Evolutionary conservation across 208 protist genomes (phyloP).

Genomic region (Crithidia expoeki): DNA sequence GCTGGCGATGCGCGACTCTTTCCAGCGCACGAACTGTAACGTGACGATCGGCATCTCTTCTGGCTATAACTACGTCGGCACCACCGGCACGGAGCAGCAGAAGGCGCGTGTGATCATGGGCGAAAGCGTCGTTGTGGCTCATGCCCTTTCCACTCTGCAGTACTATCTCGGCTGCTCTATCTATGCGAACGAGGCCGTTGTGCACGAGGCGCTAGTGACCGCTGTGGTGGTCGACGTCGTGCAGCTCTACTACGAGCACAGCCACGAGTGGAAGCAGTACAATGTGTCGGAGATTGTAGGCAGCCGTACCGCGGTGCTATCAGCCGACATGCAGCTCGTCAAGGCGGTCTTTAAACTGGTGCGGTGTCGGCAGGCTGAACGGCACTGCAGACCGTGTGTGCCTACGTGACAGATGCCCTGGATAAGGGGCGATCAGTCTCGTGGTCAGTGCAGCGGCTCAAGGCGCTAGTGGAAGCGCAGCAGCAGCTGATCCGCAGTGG

Average conservation of each 20-base stretch:
- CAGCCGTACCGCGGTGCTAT: conserved; percentile 14
- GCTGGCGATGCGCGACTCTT: conserved; percentile 45
- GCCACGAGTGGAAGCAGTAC: conserved; percentile 33
- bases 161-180: conserved; percentile 44
- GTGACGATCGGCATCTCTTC: conserved; percentile 51
- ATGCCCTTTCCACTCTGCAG: conserved; percentile 32
- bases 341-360: conserved; percentile 52
- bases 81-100: conserved; percentile 59
- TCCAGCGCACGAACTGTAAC: conserved; percentile 29
- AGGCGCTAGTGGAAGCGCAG: conserved; percentile 30
- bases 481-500: conserved; percentile 36
- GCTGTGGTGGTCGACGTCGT: conserved; percentile 57
- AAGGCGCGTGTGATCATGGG: conserved; percentile 57
- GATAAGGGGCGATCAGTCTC: conserved; percentile 14
- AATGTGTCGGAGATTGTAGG: conserved; percentile 46
- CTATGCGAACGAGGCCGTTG: conserved; percentile 46
- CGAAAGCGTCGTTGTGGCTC: conserved; percentile 42
- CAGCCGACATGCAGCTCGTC: conserved; percentile 28
- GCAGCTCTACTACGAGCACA: conserved; percentile 35
- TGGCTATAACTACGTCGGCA: conserved; percentile 50
- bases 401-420: conserved; percentile 18
- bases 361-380: conserved; percentile 38
- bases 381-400: conserved; percentile 28
- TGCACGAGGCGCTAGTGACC: conserved; percentile 36
- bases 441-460: conserved; percentile 42